These are phyloP conservation scores for Chrysosporium queenslandicum DNA, from an alignment of 2,329 filamentous ascomycete genomes.

Conservation along the genomic window DNA sequence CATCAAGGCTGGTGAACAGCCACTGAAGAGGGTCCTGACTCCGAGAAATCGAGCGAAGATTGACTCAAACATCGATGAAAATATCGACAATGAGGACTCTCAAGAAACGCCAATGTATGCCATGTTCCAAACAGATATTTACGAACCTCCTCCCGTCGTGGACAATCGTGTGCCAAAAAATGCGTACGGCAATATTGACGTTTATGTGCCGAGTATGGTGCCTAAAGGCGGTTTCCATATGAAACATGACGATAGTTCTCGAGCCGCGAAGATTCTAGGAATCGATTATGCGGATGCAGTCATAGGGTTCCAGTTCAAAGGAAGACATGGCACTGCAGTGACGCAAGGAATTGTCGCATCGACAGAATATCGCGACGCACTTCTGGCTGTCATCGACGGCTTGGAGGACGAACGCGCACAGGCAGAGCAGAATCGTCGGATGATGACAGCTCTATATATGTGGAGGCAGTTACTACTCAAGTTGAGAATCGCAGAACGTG, in stretches of 20 bases:
- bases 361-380: conserved; percentile 58
- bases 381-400: conserved; percentile 58
- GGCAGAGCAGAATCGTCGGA: conserved; percentile 48
- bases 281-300: conserved; percentile 85
- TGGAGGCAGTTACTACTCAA: conserved; percentile 54
- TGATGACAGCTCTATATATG: conserved; percentile 41
- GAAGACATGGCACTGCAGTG: conserved; percentile 75
- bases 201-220: conserved; percentile 56
- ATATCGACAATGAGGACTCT: conserved; percentile 35
- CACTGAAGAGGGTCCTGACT: conserved; percentile 57
- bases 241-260: conserved; percentile 48
- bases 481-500: conserved; percentile 60
- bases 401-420: conserved; percentile 57
- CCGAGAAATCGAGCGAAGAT: conserved; percentile 16
- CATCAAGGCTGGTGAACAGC: conserved; percentile 67
- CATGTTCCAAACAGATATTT: conserved; percentile 55
- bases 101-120: conserved; percentile 52
- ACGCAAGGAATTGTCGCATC: conserved; percentile 69
- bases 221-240: conserved; percentile 51
- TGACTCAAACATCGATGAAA: conserved; percentile 26
- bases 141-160: conserved; percentile 64
- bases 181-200: conserved; percentile 52
- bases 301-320: conserved; percentile 80
- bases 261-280: conserved; percentile 63
- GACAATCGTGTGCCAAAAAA: conserved; percentile 59